Evolutionary conservation across 2,329 filamentous ascomycete species (phyloP).

Genomic region (Ophidiomyces ophidiicola): DNA sequence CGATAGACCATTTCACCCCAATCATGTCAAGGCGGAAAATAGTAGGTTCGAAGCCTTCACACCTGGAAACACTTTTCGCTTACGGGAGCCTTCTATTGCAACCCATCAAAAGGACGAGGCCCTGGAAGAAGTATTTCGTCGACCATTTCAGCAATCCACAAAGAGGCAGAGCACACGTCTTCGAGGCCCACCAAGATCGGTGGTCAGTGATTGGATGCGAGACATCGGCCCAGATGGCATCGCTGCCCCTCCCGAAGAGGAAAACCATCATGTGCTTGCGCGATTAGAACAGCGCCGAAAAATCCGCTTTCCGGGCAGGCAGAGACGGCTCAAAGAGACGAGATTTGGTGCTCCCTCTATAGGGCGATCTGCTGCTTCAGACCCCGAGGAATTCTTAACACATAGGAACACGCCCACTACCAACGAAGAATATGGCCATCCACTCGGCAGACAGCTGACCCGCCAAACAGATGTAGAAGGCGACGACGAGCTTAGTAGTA

Average conservation of each 20-base stretch:
- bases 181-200: slow-evolving; percentile 60
- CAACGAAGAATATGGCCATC: neutral
- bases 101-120: slow-evolving; percentile 84
- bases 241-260: slow-evolving; percentile 45
- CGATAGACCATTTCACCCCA: slow-evolving; percentile 51
- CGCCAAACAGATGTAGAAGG: slow-evolving; percentile 71
- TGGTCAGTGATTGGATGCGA: slow-evolving; percentile 87
- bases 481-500: slow-evolving; percentile 78
- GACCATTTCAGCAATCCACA: slow-evolving; percentile 51
- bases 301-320: slow-evolving; percentile 5
- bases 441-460: slow-evolving; percentile 21
- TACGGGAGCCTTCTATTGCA: slow-evolving; percentile 74
- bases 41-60: slow-evolving; percentile 56
- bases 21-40: slow-evolving; percentile 43
- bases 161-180: slow-evolving; percentile 43
- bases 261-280: slow-evolving; percentile 47
- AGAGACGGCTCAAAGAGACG: slow-evolving; percentile 15
- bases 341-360: slow-evolving; percentile 40
- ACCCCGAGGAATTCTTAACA: slow-evolving; percentile 40
- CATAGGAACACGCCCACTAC: neutral
- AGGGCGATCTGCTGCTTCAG: slow-evolving; percentile 44
- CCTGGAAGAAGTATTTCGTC: slow-evolving; percentile 79
- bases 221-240: slow-evolving; percentile 44
- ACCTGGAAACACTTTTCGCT: slow-evolving; percentile 47
- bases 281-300: slow-evolving; percentile 44